Evolutionary conservation across 2,329 filamentous ascomycete genomes (phyloP), one percentile per base, ranked within the genome.

Genomic region (Graphiopsis chlorocephala): DNA sequence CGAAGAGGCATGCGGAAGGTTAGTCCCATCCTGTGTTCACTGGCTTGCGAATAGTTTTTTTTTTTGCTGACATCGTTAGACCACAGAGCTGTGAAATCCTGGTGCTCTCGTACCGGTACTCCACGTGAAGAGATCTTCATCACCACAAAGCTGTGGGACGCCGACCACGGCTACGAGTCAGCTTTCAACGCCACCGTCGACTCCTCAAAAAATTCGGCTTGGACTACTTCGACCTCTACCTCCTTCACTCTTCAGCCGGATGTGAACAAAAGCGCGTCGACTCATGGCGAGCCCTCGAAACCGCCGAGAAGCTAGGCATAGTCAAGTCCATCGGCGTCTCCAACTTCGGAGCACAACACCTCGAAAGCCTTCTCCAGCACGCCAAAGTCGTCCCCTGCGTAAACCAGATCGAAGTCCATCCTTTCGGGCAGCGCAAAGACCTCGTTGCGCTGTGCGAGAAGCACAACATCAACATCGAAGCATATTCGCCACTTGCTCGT

Each of bases 281-380:
- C 47, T 88, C 86, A 76, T 93, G 74, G 90, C 86, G 90, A 72
- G 86, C 85, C 29, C 87, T 93, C 81, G 83, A 88, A 73, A 85
- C 84, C 50, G 71, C 88, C 23, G 79, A 86, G 38, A 74, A 78
- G 15, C 84, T 85, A 1, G 89, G 90, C 66, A 85, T 85, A 66
- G 87, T 86, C 57, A 84, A 82, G 69, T 86, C 88, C 63, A 92
- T 95, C 70, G 91, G 91, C 58, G 88, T 95, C 14, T 91, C 88
- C 72, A 95, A 94, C 80, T 94, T 90, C 78, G 80, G 79, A 64
- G 82, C 83, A n/a, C 72, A 73, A 11, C 78, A 83, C 35, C 75
- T 86, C 15, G 76, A 84, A 68, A 72, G 78, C 64, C 78, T 86
- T 64, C 70, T 81, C 68, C 81, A 83, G 73, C 86, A 86, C 4